Base-by-base conservation (phyloP, 1,284 basidiomycete species). In the Irpex sp. region DNA sequence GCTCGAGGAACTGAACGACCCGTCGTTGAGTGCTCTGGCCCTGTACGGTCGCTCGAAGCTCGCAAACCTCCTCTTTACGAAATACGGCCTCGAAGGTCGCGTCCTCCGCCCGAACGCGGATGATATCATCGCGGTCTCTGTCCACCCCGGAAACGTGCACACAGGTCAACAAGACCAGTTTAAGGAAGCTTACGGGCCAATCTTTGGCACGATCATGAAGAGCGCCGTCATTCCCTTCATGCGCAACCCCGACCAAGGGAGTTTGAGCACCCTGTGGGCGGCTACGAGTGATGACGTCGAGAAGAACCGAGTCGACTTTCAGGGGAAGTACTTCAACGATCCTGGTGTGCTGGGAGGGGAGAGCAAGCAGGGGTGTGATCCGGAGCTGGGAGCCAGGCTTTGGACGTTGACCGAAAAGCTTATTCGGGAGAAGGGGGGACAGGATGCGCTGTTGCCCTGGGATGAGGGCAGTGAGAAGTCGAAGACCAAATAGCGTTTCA, bases 21-120 rank as follows among this genome's bases (percentile, higher is more conserved):
- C 68, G 9, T 68, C 73, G n/a, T 66, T 76, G 19, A 73, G 75
- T 50, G 69, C 75, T 17, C 67, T 74, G 54, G 68, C 71, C 61
- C 75, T 79, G 9, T 79, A 79, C 66, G 78, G 75, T 4, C 76
- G 79, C 59, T 75, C 77, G 17, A 79, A 80, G 67, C 77, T 81
- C 60, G 78, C 78, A 31, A 77, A 77, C 68, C 74, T 82, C 60
- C 72, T 80, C 19, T 80, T 78, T 67, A 71, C 74, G 62, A 78
- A 78, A 68, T 73, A 71, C 66, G 71, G 69, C 15, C 68, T 82
- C 51, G 68, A 73, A 51, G 75, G 79, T 57, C 74, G 76, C 56
- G 77, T 79, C 33, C 72, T 81, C 64, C 69, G 71, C 62, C 70
- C 71, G 6, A 64, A 61, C 17, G 33, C 62, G 15, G 74, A 75